Conservation (phyloP, 768 basidiomycete genomes). For the Trametes villosa region DNA sequence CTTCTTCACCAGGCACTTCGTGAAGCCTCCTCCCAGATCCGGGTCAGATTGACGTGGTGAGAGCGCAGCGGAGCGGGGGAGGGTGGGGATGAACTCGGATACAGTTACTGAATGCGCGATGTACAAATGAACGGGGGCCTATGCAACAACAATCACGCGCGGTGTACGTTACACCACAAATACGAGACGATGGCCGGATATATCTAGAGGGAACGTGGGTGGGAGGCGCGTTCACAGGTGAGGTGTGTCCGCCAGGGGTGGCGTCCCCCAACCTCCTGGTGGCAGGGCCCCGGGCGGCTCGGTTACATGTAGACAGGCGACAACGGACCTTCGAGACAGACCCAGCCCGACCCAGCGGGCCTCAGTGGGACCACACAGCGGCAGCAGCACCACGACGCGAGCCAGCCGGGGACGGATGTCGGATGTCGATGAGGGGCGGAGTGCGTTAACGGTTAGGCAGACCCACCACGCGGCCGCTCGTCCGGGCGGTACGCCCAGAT, state of each 20-base stretch:
- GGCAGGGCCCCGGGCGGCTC: not conserved
- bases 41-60: slow-evolving; percentile 16
- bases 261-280: slow-evolving; percentile 1
- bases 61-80: not conserved
- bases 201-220: slow-evolving; percentile 3
- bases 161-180: slow-evolving; percentile 6
- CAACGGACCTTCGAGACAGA: slow-evolving; percentile 18
- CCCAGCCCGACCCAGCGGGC: slow-evolving; percentile 18
- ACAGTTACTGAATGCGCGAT: not conserved
- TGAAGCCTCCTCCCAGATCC: too few species aligned
- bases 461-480: slow-evolving; percentile 23
- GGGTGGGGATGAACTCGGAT: not conserved
- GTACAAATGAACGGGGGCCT: slow-evolving; percentile 7
- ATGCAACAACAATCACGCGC: slow-evolving; percentile 3
- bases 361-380: not conserved
- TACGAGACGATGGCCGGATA: not conserved
- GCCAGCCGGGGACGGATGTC: not conserved
- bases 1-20: too few species aligned
- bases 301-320: slow-evolving; percentile 3
- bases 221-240: not conserved
- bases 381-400: not conserved
- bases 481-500: slow-evolving; percentile 25
- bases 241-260: not conserved
- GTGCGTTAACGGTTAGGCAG: slow-evolving; percentile 2
- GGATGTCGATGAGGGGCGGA: not conserved